A percentile compares a stretch with the other conserved stretches of the same genome.
These are phyloP conservation scores for Exophiala aquamarina DNA, from an alignment of 2,329 filamentous ascomycete genomes.

Conservation along the genomic window DNA sequence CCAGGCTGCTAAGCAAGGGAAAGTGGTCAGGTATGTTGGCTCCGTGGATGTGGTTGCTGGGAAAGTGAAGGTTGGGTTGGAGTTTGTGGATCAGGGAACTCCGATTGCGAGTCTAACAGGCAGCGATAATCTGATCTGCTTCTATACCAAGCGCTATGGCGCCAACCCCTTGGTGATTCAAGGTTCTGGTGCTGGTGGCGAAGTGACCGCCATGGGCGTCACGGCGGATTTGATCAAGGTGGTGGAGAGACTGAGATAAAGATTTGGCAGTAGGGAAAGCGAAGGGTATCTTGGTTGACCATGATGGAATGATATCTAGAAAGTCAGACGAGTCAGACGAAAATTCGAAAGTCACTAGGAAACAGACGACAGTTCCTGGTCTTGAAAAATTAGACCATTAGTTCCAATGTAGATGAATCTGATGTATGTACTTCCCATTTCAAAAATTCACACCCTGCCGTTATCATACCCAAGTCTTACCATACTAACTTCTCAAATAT, in stretches of 20 bases:
- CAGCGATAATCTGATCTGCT: constrained; percentile 98
- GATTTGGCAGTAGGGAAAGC: no score
- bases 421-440: no score
- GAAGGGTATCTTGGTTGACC: no score
- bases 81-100: constrained; percentile 83
- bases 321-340: no score
- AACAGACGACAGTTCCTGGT: no score
- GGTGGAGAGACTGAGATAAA: constrained; percentile 64
- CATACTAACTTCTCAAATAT: constrained; percentile 45
- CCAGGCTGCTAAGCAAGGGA: constrained; percentile 81
- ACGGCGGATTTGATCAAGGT: constrained; percentile 92
- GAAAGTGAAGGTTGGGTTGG: constrained; percentile 84
- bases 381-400: no score
- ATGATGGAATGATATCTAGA: no score
- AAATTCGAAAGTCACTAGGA: no score
- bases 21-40: constrained; percentile 91
- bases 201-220: constrained; percentile 97
- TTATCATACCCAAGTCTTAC: no score
- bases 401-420: no score
- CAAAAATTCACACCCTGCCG: no score
- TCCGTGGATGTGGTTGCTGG: constrained; percentile 83
- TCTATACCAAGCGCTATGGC: constrained; percentile 95
- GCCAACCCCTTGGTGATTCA: constrained; percentile 89
- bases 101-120: constrained; percentile 94
- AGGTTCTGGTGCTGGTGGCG: constrained; percentile 88